These are phyloP conservation scores for Urtica urens DNA, from an alignment of 306 rosid genomes.

Conservation along the genomic window DNA sequence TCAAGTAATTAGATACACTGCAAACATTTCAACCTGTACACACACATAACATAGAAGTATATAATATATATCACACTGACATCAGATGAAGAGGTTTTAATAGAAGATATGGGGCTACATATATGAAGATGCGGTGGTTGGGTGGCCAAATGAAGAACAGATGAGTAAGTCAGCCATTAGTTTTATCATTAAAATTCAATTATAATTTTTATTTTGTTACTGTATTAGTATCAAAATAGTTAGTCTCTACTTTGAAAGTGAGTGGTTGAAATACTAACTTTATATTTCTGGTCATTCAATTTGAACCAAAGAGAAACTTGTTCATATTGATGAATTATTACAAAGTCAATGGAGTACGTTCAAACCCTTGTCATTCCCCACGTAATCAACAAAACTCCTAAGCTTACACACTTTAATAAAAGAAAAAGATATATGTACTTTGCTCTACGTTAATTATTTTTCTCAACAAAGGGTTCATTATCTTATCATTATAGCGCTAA, in stretches of 20 bases:
- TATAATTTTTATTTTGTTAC: too few species aligned
- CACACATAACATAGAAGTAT: background rate
- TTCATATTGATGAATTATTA: conserved; percentile 4
- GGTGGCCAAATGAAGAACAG: conserved; percentile 25
- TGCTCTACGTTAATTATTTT: too few species aligned
- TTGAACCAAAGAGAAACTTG: conserved; percentile 3
- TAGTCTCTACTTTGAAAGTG: conserved; percentile 37
- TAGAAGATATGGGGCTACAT: conserved; percentile 30
- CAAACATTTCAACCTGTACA: background rate
- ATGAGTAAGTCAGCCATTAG: conserved; percentile 32
- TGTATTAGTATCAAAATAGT: conserved; percentile 43
- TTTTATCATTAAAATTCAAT: too few species aligned
- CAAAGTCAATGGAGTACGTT: conserved; percentile 47
- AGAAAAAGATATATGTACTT: too few species aligned
- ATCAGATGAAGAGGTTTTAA: background rate
- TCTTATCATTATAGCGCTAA: background rate
- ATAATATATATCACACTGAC: background rate
- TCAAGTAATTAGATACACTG: too few species aligned
- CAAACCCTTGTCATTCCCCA: conserved; percentile 27
- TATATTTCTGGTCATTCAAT: background rate
- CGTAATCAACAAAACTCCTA: conserved; percentile 19
- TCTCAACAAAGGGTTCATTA: background rate
- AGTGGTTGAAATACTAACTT: conserved; percentile 43
- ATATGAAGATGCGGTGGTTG: conserved; percentile 53
- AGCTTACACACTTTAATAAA: background rate